Conservation (phyloP, 2,329 filamentous ascomycete species). For the Apiospora phragmitis region DNA sequence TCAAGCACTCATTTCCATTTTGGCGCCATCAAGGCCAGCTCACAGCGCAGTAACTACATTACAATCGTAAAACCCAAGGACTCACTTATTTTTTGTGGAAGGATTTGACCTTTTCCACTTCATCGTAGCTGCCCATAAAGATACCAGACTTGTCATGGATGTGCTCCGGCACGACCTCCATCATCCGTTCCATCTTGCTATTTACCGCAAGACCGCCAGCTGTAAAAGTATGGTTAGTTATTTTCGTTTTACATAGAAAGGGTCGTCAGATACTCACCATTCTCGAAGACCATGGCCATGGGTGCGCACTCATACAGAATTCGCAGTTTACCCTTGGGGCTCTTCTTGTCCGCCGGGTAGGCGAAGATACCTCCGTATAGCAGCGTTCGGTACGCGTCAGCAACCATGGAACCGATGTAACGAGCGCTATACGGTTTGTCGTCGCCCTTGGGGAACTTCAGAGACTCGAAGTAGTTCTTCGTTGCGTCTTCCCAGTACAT, state of each 20-base stretch:
- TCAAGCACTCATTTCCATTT: neutral
- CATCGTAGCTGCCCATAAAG: constrained; percentile 91
- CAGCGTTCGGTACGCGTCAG: constrained; percentile 93
- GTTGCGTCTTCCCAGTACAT: constrained; percentile 92
- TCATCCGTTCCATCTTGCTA: constrained; percentile 87
- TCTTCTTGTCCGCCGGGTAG: constrained; percentile 97
- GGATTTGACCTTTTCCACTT: constrained; percentile 92
- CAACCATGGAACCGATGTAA: constrained; percentile 98
- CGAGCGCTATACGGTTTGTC: constrained; percentile 91
- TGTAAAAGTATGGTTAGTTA: constrained; percentile 40
- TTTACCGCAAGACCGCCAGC: constrained; percentile 91
- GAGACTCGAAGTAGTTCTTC: constrained; percentile 82
- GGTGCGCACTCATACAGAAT: constrained; percentile 98
- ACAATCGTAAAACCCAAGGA: neutral
- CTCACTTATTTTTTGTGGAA: constrained; percentile 61
- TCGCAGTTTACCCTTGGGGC: constrained; percentile 94
- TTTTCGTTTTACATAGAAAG: neutral
- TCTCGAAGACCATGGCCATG: constrained; percentile 99
- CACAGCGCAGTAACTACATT: neutral
- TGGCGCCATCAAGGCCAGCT: neutral
- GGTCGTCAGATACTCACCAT: constrained; percentile 64
- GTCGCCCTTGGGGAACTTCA: constrained; percentile 75
- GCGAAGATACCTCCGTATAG: constrained; percentile 97
- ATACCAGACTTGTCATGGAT: constrained; percentile 97
- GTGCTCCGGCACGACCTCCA: constrained; percentile 83